These are phyloP conservation scores for Lachnellula arida DNA, from an alignment of 2,329 filamentous ascomycete species.

Conservation along the genomic window DNA sequence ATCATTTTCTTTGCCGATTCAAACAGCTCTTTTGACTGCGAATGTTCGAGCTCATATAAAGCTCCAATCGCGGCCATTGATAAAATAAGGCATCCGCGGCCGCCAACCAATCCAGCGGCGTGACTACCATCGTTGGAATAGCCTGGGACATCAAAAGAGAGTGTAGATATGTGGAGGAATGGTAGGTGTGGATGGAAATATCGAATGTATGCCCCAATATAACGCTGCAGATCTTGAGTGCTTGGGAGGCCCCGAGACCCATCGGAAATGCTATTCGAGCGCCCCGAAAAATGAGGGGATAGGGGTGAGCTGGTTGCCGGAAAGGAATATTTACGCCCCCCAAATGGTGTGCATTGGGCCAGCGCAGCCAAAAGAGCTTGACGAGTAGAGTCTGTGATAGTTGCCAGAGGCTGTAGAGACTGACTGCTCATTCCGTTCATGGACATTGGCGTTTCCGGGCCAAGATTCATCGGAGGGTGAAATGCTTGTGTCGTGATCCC, in stretches of 20 bases:
- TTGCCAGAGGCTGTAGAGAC: slow-evolving; percentile 54
- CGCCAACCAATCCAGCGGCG: slow-evolving; percentile 59
- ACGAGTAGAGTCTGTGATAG: slow-evolving; percentile 61
- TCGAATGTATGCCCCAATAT: slow-evolving; percentile 82
- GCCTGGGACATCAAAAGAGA: slow-evolving; percentile 80
- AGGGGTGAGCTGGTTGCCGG: slow-evolving; percentile 51
- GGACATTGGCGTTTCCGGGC: slow-evolving; percentile 70
- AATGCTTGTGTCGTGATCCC: slow-evolving; percentile 57
- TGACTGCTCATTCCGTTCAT: slow-evolving; percentile 53
- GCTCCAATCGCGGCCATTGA: slow-evolving; percentile 83
- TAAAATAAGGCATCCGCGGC: slow-evolving; percentile 79
- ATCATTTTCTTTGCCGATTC: slow-evolving; percentile 96
- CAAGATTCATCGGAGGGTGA: slow-evolving; percentile 63
- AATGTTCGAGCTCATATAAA: slow-evolving; percentile 80
- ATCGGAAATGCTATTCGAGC: slow-evolving; percentile 45
- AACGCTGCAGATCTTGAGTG: slow-evolving; percentile 82
- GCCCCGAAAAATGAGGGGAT: slow-evolving; percentile 47
- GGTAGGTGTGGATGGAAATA: slow-evolving; percentile 93
- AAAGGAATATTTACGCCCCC: slow-evolving; percentile 61
- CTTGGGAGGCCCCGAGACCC: slow-evolving; percentile 63
- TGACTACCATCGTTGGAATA: slow-evolving; percentile 58
- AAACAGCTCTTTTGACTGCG: slow-evolving; percentile 78
- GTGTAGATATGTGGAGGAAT: slow-evolving; percentile 87
- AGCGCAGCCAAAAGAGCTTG: slow-evolving; percentile 56
- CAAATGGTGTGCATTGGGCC: slow-evolving; percentile 50